Evolutionary conservation across 1,284 basidiomycete species (phyloP), one percentile per base, ranked within the genome.

Genomic region (Pterula multifida): DNA sequence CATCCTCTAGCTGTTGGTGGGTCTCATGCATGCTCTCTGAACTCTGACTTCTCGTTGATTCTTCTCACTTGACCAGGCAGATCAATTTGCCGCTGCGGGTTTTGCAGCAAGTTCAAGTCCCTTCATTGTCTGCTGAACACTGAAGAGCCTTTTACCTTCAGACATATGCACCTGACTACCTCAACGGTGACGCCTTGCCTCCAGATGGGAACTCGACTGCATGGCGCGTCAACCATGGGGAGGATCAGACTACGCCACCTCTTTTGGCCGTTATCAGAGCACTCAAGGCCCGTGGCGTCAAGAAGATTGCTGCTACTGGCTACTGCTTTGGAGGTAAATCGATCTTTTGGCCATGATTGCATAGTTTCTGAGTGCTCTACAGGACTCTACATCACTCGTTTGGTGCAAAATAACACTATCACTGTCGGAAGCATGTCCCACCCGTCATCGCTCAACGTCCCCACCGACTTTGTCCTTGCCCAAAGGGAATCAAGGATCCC

Each of bases 381-480:
- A 56, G 56, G 49, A 6, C 60, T 64, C 39, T 64, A 65, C 50
- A 57, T 61, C 32, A 58, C 63, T 11, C 61, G 64, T 26, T 60
- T 64, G 25, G 59, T 60, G 21, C 56, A 65, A 47, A 61, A 67
- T 50, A 52, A 55, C 26, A 17, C 50, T 17, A 53, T 61, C 53
- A 45, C 55, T 26, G 63, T 60, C 23, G 64, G 57, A 9, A 57
- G 66, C 26, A 59, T 65, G 50, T 48, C 63, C 35, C 69, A 71
- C 56, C 69, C 69, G 0, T 64, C 64, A 11, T 54, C 63, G 3
- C 64, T 72, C 56, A 49, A 65, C 17, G 50, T 63, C 26, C 65
- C 66, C 11, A 65, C 60, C 13, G 58, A 60, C 55, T 58, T 71
- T 44, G 62, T 68, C 52, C 21, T 24, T 13, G 36, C 36, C 13